Base-by-base conservation (phyloP, 177 flowering plant genomes). In the Vitis hybrid region DNA sequence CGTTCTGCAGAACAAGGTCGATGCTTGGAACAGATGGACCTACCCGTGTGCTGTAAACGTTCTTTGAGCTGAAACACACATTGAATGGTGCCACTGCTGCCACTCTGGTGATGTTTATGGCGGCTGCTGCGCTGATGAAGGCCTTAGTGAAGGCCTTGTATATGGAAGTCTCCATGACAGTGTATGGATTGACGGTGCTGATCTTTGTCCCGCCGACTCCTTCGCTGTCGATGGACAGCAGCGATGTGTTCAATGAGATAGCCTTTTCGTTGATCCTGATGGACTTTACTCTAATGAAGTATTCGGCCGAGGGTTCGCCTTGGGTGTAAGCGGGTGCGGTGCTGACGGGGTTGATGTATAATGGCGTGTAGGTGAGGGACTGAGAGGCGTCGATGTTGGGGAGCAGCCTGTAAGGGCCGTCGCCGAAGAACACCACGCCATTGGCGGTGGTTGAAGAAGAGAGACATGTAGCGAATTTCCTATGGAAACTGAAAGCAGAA, bases 391-490 rank as follows among this genome's bases (percentile, higher is more conserved):
- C 76, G 3, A 68, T 52, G 11, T 74, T 76, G 2, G 76, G 81
- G 19, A 75, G 78, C 11, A 83, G 63, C 1, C 49, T 59, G 51
- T 83, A 83, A 0, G 84, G 80, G 0, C 81, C 74, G 32, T 78
- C 76, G 0, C 87, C 84, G 62, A 83, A 68, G 73, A 81, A 62
- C 1, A 76, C 18, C 51, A 79, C 81, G 2, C 84, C 83, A 2
- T 56, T 79, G 6, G 73, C n/a, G 1, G 34, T 19, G 0, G 74
- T 15, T 1, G 87, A 73, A 1, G 87, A 77, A 2, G 87, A 56
- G 3, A 88, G 62, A 59, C 91, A 92, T 1, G 88, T 11, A 0
- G 92, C 90, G 66, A 93, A 90, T 50, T 76, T 87, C 21, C 78
- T 63, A 10, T 62, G 52, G 70, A 90, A 81, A 60, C 86, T 73